Evolutionary conservation across 2,329 filamentous ascomycete genomes (phyloP).

Genomic region (Exophiala spinifera): DNA sequence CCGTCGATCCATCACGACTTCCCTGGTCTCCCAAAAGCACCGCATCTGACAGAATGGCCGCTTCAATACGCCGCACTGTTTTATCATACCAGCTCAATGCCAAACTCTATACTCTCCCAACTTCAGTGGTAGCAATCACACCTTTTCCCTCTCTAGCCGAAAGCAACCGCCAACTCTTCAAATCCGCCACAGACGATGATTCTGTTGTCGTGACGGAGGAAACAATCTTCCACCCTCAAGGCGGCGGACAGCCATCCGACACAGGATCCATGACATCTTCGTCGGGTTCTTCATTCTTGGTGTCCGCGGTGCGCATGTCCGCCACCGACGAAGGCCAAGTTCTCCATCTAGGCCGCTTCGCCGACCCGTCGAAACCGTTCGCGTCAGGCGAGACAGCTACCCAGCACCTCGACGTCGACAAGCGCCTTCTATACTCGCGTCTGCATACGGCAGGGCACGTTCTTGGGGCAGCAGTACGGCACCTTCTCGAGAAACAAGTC

Average conservation of each 20-base stretch:
- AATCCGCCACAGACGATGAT: constrained; percentile 50
- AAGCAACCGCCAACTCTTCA: constrained; percentile 57
- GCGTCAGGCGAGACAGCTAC: constrained; percentile 44
- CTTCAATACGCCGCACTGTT: constrained; percentile 9
- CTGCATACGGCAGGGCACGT: constrained; percentile 73
- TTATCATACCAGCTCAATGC: constrained; percentile 22
- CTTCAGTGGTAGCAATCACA: constrained; percentile 42
- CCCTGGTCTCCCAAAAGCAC: neutral
- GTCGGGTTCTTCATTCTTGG: constrained; percentile 44
- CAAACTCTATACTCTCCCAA: constrained; percentile 21
- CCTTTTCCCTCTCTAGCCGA: constrained; percentile 52
- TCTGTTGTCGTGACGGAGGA: constrained; percentile 59
- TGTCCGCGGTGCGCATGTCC: constrained; percentile 58
- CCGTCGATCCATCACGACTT: neutral
- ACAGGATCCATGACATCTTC: constrained; percentile 53
- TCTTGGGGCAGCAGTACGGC: constrained; percentile 64
- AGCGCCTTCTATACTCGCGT: constrained; percentile 62
- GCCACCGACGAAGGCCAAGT: constrained; percentile 53
- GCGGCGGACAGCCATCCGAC: constrained; percentile 71
- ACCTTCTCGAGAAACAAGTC: constrained; percentile 53
- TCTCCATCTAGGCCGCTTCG: constrained; percentile 64
- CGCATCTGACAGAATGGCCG: constrained; percentile 12
- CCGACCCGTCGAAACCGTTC: constrained; percentile 35
- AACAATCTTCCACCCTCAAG: constrained; percentile 75
- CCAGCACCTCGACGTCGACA: constrained; percentile 60